Conservation (phyloP, 2,329 filamentous ascomycete species). For the Aspergillus proliferans region DNA sequence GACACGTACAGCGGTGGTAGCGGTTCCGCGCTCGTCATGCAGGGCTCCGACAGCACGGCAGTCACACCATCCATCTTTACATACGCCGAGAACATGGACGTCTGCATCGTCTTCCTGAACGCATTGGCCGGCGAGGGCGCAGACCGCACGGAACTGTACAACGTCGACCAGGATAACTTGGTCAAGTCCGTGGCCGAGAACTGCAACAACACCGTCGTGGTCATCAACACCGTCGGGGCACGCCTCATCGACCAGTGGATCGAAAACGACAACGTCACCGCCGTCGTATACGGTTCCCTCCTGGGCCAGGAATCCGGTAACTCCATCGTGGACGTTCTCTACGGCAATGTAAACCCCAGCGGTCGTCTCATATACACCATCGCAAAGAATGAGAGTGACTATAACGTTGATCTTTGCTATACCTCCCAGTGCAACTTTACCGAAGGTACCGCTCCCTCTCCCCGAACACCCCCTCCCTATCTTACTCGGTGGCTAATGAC, state of each 20-base stretch:
- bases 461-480: neutral
- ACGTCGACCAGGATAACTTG: constrained; percentile 62
- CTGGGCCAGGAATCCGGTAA: constrained; percentile 52
- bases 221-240: constrained; percentile 59
- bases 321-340: constrained; percentile 41
- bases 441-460: constrained; percentile 22
- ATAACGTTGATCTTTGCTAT: constrained; percentile 21
- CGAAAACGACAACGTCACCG: constrained; percentile 60
- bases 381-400: constrained; percentile 49
- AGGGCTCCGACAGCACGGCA: constrained; percentile 6
- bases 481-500: neutral
- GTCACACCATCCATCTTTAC: constrained; percentile 4
- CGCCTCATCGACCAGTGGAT: constrained; percentile 22
- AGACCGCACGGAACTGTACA: constrained; percentile 48
- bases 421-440: constrained; percentile 36
- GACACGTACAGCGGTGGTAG: constrained; percentile 9
- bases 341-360: constrained; percentile 37
- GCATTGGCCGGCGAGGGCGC: constrained; percentile 76
- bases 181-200: constrained; percentile 51
- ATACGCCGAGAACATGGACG: constrained; percentile 26
- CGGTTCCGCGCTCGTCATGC: constrained; percentile 6
- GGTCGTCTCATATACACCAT: constrained; percentile 61
- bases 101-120: constrained; percentile 75
- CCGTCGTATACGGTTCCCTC: constrained; percentile 57
- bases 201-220: constrained; percentile 58